Base-by-base conservation (phyloP, 116 monocot species). In the Cymodocea nodosa region DNA sequence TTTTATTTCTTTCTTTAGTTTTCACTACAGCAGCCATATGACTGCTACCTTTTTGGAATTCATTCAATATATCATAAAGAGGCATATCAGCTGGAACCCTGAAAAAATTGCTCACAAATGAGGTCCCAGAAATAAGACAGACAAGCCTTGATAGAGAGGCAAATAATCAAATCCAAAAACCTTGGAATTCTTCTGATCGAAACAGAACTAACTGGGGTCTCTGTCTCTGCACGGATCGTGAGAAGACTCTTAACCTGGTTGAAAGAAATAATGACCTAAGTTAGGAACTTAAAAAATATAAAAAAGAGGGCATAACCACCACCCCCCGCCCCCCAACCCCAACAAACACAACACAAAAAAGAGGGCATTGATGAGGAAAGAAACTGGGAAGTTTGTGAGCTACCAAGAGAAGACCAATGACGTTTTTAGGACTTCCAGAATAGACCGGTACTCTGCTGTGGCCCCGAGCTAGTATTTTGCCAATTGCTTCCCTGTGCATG, bases 41-140 rank as follows among this genome's bases (percentile, higher is more conserved):
- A 76, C 93, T 93, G 76, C 93, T 89, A 60, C 93, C 93, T 37
- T 93, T 93, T 72, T 93, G 93, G 72, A 93, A 93, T 60, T 92
- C 99, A 83, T 99, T 99, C 62, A 99, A 76, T 64, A 99, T 99
- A 62, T 99, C 99, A 75, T 99, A 99, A 19, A 99, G 63, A 70
- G 99, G 99, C 99, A 99, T 92, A 57, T 99, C 81, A 66, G 92
- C 84, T 35, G 99, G 92, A 70, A 99, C 99, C 83, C 99, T 98
- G 82, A 59, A 16, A 70, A 67, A 56, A 57, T 56, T 53, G 5
- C 39, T 36, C 15, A 64, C 16, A 68, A 70, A 20, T 75, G 70
- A 11, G 34, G 12, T 44, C 8, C 44, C 44, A 1, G 44, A 44
- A 44, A 44, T 44, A 44, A 30, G 30, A 30, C 30, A 30, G 30